These are phyloP conservation scores for Aureobasidium namibiae DNA, from an alignment of 2,329 filamentous ascomycete species.

Conservation along the genomic window DNA sequence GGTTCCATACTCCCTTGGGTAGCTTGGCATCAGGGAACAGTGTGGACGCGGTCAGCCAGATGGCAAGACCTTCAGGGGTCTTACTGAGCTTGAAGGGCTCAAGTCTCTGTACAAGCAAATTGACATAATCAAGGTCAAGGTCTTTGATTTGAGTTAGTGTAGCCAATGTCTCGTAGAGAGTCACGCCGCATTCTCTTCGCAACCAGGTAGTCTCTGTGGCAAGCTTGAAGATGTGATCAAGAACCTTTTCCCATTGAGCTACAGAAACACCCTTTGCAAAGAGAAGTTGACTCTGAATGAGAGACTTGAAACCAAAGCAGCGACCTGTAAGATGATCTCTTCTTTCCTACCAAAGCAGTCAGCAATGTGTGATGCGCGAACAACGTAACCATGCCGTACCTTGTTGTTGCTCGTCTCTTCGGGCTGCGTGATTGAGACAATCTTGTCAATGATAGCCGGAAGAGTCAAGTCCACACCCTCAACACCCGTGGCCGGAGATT, in stretches of 20 bases:
- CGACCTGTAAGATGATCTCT: slow-evolving; percentile 78
- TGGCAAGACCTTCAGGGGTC: slow-evolving; percentile 79
- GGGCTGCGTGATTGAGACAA: slow-evolving; percentile 44
- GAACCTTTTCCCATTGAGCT: slow-evolving; percentile 55
- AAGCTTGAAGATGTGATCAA: slow-evolving; percentile 65
- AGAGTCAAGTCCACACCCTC: slow-evolving; percentile 8
- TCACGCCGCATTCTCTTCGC: slow-evolving; percentile 76
- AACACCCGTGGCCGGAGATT: slow-evolving; percentile 3
- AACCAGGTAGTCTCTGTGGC: slow-evolving; percentile 81
- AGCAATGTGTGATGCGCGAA: slow-evolving; percentile 22
- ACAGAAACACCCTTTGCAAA: slow-evolving; percentile 49
- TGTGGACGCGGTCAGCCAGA: slow-evolving; percentile 68
- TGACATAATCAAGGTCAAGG: slow-evolving; percentile 10
- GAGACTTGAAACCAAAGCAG: slow-evolving; percentile 77
- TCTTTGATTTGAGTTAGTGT: slow-evolving; percentile 13
- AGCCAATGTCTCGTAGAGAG: slow-evolving; percentile 62
- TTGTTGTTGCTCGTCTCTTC: slow-evolving; percentile 37
- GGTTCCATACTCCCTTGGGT: slow-evolving; percentile 63
- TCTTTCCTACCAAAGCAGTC: slow-evolving; percentile 57
- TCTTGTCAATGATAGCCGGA: slow-evolving; percentile 37
- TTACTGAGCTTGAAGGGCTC: slow-evolving; percentile 54
- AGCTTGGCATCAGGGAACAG: slow-evolving; percentile 55
- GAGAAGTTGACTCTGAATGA: slow-evolving; percentile 70
- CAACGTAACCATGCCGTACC: slow-evolving; percentile 28
- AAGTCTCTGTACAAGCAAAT: slow-evolving; percentile 20